Percentiles rank a stretch among this genome's conserved stretches.
These are phyloP conservation scores for Orychophragmus violaceus DNA, from an alignment of 345 rosid genomes.

Conservation along the genomic window DNA sequence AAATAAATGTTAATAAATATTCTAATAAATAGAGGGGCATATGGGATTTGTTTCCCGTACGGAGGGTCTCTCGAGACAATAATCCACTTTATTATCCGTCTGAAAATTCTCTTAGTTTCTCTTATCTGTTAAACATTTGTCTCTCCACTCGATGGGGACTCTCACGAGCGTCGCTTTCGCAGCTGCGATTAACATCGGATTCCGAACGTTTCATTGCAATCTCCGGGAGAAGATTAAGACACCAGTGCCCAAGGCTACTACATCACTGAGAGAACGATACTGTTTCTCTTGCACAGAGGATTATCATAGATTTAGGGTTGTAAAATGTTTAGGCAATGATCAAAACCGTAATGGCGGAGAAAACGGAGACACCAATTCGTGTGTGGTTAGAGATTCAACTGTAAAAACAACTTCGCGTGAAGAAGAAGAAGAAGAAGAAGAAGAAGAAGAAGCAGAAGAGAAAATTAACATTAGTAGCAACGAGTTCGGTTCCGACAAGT, in stretches of 20 bases:
- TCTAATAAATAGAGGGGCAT: no score
- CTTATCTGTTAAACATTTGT: neutral
- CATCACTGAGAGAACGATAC: conserved; percentile 8
- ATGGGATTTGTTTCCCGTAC: no score
- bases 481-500: conserved; percentile 44
- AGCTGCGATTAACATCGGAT: conserved; percentile 32
- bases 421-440: conserved; percentile 38
- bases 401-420: conserved; percentile 36
- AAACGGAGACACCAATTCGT: conserved; percentile 20
- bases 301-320: conserved; percentile 18
- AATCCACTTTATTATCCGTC: no score
- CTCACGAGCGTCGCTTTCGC: conserved; percentile 49
- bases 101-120: no score
- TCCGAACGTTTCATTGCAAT: conserved; percentile 27
- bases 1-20: no score
- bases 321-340: conserved; percentile 40
- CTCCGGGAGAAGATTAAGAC: conserved; percentile 19
- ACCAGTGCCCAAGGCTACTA: conserved; percentile 7
- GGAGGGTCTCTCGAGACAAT: no score
- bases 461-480: conserved; percentile 13
- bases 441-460: conserved; percentile 35
- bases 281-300: conserved; percentile 29
- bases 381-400: conserved; percentile 32
- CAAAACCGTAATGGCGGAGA: conserved; percentile 24
- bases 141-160: conserved; percentile 48